Conservation (phyloP, 2,329 filamentous ascomycete genomes). For the Xylariaceae sp. region DNA sequence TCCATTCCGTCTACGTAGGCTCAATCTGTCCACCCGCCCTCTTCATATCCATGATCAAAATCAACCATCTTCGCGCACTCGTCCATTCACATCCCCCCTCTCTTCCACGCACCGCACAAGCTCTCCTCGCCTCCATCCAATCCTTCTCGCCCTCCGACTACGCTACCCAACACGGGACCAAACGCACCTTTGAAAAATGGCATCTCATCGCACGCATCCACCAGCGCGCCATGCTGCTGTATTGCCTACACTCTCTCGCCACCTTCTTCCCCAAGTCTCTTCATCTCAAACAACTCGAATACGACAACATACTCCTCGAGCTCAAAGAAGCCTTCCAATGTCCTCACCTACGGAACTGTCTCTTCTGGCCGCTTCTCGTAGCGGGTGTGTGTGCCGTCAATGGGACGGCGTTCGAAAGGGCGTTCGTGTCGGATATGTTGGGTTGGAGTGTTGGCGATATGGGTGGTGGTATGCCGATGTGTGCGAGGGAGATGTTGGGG, state of each 20-base stretch:
- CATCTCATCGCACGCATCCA: conserved; percentile 30
- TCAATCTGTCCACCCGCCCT: conserved; percentile 15
- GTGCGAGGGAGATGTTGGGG: conserved; percentile 26
- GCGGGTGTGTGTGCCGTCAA: conserved; percentile 29
- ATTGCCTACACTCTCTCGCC: conserved; percentile 28
- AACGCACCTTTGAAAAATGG: conserved; percentile 24
- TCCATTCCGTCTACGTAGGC: conserved; percentile 13
- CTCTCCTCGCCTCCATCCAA: conserved; percentile 23
- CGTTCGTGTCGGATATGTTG: conserved; percentile 28
- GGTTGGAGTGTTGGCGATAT: conserved; percentile 21
- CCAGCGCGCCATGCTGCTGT: conserved; percentile 29
- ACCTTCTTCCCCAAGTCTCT: conserved; percentile 15
- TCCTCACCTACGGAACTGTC: conserved; percentile 20
- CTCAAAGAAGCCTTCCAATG: conserved; percentile 22
- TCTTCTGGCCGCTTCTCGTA: conserved; percentile 34
- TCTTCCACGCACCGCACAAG: conserved; percentile 14
- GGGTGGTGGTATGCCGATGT: conserved; percentile 28
- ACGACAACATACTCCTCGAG: conserved; percentile 22
- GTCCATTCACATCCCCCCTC: not conserved
- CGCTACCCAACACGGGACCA: conserved; percentile 19
- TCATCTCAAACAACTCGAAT: conserved; percentile 7
- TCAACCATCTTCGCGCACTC: conserved; percentile 16
- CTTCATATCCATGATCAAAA: conserved; percentile 5
- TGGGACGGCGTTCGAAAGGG: conserved; percentile 22
- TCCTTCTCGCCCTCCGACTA: conserved; percentile 30